Evolutionary conservation across 2,329 filamentous ascomycete genomes (phyloP), one percentile per base, ranked within the genome.

Genomic region (Colletotrichum sp.): DNA sequence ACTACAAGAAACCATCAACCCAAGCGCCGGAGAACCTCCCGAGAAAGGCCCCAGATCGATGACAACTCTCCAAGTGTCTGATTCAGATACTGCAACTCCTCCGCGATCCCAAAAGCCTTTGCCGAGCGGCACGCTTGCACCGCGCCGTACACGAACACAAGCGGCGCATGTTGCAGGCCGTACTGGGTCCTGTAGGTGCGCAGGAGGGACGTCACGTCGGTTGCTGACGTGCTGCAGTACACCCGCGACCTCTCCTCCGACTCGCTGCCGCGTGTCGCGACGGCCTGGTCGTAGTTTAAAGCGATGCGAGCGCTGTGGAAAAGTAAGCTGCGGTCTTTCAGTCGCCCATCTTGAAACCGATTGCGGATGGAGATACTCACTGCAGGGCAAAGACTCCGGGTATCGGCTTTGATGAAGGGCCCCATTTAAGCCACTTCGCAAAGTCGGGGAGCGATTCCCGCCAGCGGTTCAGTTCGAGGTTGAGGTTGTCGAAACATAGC

Each of bases 241-340:
- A 68, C 55, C 1, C 76, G 61, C 14, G 64, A 64, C 61, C 66
- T 57, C 13, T 77, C 59, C 57, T 68, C 32, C 16, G 61, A 28
- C 26, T 69, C 55, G 28, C 39, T 18, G 4, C 36, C 28, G 28
- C 66, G 43, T 5, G n/a, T 43, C 1, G 71, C 71, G 2, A 68
- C 14, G 57, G 76, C 76, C n/a, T 78, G 66, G 61, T 80, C 79
- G 30, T 78, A 77, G 60, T 82, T 80, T 2, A 82, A 72, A 6
- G 77, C 77, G 26, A 81, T 81, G 7, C 80, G 79, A 5, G 78
- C 76, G 63, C 79, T 81, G 63, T 81, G 73, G 26, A 78, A 81
- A 2, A 81, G 52, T 1, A 80, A 61, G 9, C 71, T 73, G 7
- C 10, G n/a, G n/a, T 4, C 9, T 21, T 48, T 30, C 14, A 59